These are phyloP conservation scores for Kwoniella sp. DNA, from an alignment of 768 basidiomycete species.

Conservation along the genomic window DNA sequence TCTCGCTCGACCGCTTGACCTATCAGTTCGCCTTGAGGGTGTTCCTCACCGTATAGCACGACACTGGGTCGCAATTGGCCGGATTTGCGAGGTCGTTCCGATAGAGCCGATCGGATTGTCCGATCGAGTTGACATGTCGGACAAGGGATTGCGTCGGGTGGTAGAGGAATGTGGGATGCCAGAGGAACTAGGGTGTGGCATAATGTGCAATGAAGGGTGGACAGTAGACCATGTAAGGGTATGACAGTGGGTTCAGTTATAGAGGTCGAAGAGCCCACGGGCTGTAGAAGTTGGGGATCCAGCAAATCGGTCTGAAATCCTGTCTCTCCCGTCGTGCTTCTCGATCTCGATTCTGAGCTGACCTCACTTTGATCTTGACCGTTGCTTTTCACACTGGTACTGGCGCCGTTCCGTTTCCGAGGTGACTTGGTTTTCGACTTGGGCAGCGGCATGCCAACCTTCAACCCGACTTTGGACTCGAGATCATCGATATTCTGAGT, in stretches of 20 bases:
- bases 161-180: slow-evolving; percentile 64
- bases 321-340: not conserved
- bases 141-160: slow-evolving; percentile 70
- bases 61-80: slow-evolving; percentile 83
- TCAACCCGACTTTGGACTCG: slow-evolving; percentile 81
- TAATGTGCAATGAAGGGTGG: slow-evolving; percentile 75
- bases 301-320: not conserved
- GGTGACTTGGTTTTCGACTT: not conserved
- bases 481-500: slow-evolving; percentile 93
- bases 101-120: slow-evolving; percentile 69
- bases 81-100: slow-evolving; percentile 76
- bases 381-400: not conserved
- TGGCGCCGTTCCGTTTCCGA: not conserved
- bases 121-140: slow-evolving; percentile 76
- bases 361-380: not conserved
- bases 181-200: slow-evolving; percentile 76
- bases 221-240: slow-evolving; percentile 84
- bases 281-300: slow-evolving; percentile 2
- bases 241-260: slow-evolving; percentile 64
- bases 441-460: slow-evolving; percentile 72
- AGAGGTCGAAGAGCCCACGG: not conserved
- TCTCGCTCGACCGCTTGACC: slow-evolving; percentile 82
- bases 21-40: slow-evolving; percentile 78
- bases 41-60: slow-evolving; percentile 85
- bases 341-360: not conserved